phyloP scores from a whole-genome alignment of 208 protist species.

The Wallacemonas sp. region DNA sequence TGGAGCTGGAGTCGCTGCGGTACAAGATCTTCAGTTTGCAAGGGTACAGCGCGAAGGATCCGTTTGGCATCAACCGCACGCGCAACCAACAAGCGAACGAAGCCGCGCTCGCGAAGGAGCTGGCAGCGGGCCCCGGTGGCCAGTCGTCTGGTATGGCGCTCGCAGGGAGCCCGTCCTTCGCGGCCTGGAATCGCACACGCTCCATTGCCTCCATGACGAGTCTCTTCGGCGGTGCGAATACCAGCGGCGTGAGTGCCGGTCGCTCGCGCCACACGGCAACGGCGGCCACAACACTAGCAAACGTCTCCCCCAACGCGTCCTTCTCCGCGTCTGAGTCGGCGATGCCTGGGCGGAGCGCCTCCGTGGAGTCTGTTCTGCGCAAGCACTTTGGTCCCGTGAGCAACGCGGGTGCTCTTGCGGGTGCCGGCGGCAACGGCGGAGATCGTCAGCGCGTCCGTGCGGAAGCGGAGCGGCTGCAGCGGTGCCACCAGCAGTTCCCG shows the following conservation, averaged over 20 bases:
- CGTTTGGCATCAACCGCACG: conserved; percentile 32
- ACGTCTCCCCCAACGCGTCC: too few species aligned
- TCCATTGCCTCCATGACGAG: conserved; percentile 15
- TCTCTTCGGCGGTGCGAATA: not conserved
- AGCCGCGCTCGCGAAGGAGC: too few species aligned
- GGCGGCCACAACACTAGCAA: not conserved
- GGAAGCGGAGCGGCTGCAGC: not conserved
- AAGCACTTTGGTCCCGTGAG: not conserved
- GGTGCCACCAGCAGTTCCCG: conserved; percentile 37
- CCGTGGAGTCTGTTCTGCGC: conserved; percentile 22
- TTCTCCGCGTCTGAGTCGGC: too few species aligned
- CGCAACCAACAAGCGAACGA: not conserved
- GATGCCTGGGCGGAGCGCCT: conserved; percentile 33
- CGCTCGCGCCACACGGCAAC: not conserved
- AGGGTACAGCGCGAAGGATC: conserved; percentile 48
- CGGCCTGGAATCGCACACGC: not conserved
- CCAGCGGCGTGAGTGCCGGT: not conserved
- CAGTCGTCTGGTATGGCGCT: too few species aligned
- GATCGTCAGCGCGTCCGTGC: not conserved
- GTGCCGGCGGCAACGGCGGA: not conserved
- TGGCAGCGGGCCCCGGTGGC: too few species aligned
- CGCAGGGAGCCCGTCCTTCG: too few species aligned
- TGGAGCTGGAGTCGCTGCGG: conserved; percentile 76
- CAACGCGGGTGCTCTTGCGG: not conserved
- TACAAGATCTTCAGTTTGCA: conserved; percentile 79